A percentile compares a stretch with the other conserved stretches of the same genome.
Conservation (phyloP, 2,329 filamentous ascomycete species). For the Colletotrichum sp. region DNA sequence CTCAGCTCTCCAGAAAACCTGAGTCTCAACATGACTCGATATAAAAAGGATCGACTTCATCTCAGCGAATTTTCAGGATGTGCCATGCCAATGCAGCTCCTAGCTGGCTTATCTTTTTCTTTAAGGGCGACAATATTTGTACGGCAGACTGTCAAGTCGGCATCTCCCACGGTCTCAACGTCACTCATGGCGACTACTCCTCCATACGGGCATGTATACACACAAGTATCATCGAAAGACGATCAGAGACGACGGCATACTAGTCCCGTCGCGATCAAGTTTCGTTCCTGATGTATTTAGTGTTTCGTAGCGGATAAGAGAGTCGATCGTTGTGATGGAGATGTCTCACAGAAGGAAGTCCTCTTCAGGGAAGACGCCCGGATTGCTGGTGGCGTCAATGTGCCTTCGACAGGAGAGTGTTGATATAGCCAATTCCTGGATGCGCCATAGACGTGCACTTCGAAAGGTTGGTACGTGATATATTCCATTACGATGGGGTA, state of each 20-base stretch:
- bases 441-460: background rate
- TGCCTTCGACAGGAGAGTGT: background rate
- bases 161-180: background rate
- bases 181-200: background rate
- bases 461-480: background rate
- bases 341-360: background rate
- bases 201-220: background rate
- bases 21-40: background rate
- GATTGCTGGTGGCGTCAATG: background rate
- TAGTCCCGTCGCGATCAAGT: background rate
- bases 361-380: no score
- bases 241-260: background rate
- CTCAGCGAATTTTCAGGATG: background rate
- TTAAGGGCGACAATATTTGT: rapidly evolving
- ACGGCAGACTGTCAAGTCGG: background rate
- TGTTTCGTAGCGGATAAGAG: background rate
- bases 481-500: background rate
- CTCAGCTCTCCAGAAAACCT: background rate
- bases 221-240: background rate
- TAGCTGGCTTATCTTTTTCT: background rate
- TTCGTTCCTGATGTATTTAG: background rate
- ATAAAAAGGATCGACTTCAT: background rate
- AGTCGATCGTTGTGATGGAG: background rate
- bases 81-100: background rate
- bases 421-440: background rate